Percentiles rank a stretch among this genome's conserved stretches.
phyloP scores from a whole-genome alignment of 495 filamentous ascomycete species.

The Annulohypoxylon nitens region DNA sequence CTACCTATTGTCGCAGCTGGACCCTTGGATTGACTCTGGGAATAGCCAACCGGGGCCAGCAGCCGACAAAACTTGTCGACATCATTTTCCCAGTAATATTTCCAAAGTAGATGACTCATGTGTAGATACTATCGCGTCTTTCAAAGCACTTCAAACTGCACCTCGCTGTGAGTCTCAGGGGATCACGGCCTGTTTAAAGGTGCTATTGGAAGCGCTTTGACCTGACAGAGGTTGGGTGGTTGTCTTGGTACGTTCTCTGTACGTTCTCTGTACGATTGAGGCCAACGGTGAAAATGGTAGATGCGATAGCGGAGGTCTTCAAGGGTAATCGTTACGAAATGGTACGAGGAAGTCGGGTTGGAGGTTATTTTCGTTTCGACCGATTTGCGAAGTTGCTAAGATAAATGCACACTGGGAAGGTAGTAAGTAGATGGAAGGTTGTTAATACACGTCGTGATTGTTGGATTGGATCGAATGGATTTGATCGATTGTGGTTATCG shows the following conservation, averaged over 20 bases:
- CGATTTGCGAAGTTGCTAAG: neutral
- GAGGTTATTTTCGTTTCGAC: neutral
- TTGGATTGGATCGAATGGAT: constrained; percentile 18
- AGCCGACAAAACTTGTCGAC: constrained; percentile 89
- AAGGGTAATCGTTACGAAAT: neutral
- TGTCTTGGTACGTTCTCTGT: constrained; percentile 20
- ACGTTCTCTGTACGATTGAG: neutral
- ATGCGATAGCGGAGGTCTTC: constrained; percentile 7
- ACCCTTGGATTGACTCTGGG: constrained; percentile 62
- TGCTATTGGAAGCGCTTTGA: constrained; percentile 60
- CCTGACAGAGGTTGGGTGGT: constrained; percentile 26
- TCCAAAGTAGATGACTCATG: constrained; percentile 98
- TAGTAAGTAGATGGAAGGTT: neutral
- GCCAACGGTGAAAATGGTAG: constrained; percentile 1
- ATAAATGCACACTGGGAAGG: constrained; percentile 3
- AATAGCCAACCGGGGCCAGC: constrained; percentile 74
- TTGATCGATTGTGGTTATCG: constrained; percentile 19
- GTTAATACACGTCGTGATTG: constrained; percentile 6
- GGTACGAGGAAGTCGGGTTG: neutral
- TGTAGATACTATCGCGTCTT: constrained; percentile 62
- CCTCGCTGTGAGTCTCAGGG: constrained; percentile 86
- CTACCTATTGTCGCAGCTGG: constrained; percentile 50
- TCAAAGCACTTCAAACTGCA: constrained; percentile 75
- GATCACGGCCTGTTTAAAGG: constrained; percentile 91
- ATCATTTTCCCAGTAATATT: constrained; percentile 95